phyloP scores from a whole-genome alignment of 208 protist species.

The Endotrypanum monterogeii region DNA sequence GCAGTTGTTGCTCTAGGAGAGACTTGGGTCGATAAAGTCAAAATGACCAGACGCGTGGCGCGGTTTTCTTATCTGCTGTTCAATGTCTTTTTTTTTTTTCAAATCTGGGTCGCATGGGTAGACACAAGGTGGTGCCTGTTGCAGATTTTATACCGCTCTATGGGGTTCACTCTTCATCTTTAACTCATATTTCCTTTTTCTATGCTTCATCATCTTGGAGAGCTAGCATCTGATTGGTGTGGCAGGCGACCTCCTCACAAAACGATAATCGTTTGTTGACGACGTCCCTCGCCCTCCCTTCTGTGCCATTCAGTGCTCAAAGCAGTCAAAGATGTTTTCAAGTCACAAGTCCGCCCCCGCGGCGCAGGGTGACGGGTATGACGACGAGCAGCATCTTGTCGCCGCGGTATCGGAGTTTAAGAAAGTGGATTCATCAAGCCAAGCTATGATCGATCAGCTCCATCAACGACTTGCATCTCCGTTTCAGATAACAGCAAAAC shows the following conservation, averaged over 20 bases:
- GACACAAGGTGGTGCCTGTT: background rate
- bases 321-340: constrained; percentile 21
- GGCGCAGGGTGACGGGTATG: constrained; percentile 24
- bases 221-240: background rate
- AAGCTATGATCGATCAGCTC: constrained; percentile 60
- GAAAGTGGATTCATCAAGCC: constrained; percentile 60
- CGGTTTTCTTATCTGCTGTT: background rate
- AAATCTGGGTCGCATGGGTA: background rate
- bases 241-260: background rate
- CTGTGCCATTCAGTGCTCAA: background rate
- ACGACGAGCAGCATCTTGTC: constrained; percentile 66
- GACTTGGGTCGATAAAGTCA: background rate
- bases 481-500: constrained; percentile 68
- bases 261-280: background rate
- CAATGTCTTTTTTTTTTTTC: too few relatives aligned
- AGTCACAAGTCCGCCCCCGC: constrained; percentile 7
- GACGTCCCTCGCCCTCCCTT: background rate
- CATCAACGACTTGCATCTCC: constrained; percentile 63
- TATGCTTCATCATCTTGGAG: background rate
- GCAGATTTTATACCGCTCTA: background rate
- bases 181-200: background rate
- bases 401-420: constrained; percentile 63
- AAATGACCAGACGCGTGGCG: background rate
- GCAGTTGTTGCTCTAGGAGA: background rate
- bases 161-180: background rate